Conservation (phyloP, 345 rosid genomes). For the Eucalyptus decipiens region DNA sequence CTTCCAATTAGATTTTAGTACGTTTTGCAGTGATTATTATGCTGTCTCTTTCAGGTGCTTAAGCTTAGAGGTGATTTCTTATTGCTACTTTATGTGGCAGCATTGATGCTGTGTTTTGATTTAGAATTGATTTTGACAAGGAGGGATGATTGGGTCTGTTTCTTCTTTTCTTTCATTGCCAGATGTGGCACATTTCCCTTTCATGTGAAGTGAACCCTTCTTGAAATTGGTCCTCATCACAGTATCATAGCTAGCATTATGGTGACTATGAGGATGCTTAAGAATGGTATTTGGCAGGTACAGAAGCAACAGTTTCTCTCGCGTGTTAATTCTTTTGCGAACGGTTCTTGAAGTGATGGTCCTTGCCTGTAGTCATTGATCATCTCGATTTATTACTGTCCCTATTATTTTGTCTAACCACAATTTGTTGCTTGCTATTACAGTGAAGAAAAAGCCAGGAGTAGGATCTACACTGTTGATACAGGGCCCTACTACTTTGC, state of each 20-base stretch:
- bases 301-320: not conserved
- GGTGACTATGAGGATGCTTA: not conserved
- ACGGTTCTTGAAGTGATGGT: not conserved
- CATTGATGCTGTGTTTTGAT: no score
- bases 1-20: not conserved
- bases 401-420: not conserved
- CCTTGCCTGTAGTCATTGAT: not conserved
- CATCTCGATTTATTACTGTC: not conserved
- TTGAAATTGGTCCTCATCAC: not conserved
- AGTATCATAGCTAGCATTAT: not conserved
- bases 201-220: not conserved
- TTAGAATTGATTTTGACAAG: no score
- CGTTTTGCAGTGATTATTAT: not conserved
- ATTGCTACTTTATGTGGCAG: no score
- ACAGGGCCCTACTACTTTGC: slow-evolving; percentile 63
- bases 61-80: no score
- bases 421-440: not conserved
- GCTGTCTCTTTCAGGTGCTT: no score
- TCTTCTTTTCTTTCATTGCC: not conserved
- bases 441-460: slow-evolving; percentile 91
- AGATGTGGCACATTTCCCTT: not conserved
- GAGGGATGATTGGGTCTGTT: not conserved
- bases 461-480: slow-evolving; percentile 71
- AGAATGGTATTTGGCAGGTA: not conserved
- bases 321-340: not conserved